phyloP scores from a whole-genome alignment of 176 grass and related monocot genomes.

The Elymus sibiricus region DNA sequence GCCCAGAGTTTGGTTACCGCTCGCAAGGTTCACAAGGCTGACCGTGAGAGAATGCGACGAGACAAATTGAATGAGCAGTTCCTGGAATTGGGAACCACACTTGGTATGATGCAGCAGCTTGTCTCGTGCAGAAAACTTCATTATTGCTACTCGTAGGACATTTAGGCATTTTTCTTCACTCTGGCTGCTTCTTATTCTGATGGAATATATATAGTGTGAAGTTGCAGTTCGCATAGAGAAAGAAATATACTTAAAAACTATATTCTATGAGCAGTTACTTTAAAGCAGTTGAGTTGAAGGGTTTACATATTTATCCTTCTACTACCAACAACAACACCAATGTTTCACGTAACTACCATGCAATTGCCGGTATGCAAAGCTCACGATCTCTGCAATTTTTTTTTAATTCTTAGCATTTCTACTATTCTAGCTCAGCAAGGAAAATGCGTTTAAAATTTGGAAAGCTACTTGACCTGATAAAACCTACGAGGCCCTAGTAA shows the following conservation, averaged over 20 bases:
- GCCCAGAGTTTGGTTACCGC: slow-evolving; percentile 8
- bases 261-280: neutral
- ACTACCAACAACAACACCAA: neutral
- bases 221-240: neutral
- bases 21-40: slow-evolving; percentile 89
- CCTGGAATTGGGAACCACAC: slow-evolving; percentile 67
- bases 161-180: neutral
- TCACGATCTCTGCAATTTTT: neutral
- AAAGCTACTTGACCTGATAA: neutral
- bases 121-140: neutral
- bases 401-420: neutral
- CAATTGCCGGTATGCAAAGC: neutral
- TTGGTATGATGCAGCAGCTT: slow-evolving; percentile 51
- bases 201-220: neutral
- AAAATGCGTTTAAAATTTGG: neutral
- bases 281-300: neutral
- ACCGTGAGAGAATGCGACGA: slow-evolving; percentile 88
- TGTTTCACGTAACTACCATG: neutral
- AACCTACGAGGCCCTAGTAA: neutral
- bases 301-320: neutral
- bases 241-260: neutral
- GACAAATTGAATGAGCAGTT: slow-evolving; percentile 84
- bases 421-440: neutral
- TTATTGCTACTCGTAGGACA: neutral
- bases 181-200: slow-evolving; percentile 3